Evolutionary conservation across 306 rosid genomes (phyloP).

Genomic region (Arachis hypogaea): DNA sequence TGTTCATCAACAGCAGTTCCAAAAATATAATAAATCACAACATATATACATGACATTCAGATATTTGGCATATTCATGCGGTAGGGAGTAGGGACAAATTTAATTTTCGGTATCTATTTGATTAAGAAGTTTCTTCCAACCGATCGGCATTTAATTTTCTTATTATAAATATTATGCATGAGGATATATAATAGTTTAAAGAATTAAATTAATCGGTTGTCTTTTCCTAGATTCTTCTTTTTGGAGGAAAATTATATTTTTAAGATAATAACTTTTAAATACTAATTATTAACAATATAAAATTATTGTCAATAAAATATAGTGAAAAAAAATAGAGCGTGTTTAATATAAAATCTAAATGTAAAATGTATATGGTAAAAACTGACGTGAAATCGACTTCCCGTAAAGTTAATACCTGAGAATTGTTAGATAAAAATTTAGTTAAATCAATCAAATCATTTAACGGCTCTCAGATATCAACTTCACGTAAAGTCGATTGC

Average conservation of each 20-base stretch:
- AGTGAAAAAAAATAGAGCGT: too few species aligned
- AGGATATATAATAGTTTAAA: not conserved
- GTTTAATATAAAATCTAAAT: too few species aligned
- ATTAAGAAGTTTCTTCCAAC: constrained; percentile 5
- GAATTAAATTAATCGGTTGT: constrained; percentile 7
- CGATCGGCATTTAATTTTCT: not conserved
- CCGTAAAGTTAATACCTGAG: too few species aligned
- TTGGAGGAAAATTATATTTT: not conserved
- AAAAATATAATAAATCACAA: constrained; percentile 13
- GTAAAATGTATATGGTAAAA: too few species aligned
- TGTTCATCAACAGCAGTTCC: constrained; percentile 17
- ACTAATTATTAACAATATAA: too few species aligned
- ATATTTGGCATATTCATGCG: not conserved
- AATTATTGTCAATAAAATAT: too few species aligned
- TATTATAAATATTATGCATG: not conserved
- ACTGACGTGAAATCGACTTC: too few species aligned
- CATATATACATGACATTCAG: not conserved
- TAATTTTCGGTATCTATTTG: not conserved
- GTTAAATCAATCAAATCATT: too few species aligned
- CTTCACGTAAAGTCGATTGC: too few species aligned
- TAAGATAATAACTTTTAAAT: too few species aligned
- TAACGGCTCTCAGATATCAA: too few species aligned
- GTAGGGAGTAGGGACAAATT: constrained; percentile 19
- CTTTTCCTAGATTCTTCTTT: constrained; percentile 5
- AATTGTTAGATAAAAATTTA: too few species aligned